Conservation (phyloP, 441 rosid genomes). For the Macaranga tanarius region DNA sequence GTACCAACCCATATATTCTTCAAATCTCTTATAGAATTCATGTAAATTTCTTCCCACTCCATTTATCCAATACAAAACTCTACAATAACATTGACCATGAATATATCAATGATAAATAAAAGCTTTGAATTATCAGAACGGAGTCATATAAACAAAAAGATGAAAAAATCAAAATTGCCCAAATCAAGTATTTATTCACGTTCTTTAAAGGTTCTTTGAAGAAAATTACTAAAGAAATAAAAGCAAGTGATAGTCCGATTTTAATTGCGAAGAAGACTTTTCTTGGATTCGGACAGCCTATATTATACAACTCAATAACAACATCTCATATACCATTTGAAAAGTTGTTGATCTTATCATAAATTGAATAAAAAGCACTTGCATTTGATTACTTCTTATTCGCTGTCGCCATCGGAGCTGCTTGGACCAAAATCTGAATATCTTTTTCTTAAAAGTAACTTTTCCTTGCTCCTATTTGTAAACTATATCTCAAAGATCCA, state of each 20-base stretch:
- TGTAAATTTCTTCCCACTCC: constrained; percentile 47
- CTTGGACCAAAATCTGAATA: constrained; percentile 47
- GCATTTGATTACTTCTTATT: constrained; percentile 28
- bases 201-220: constrained; percentile 53
- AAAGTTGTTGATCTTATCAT: constrained; percentile 39
- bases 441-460: constrained; percentile 45
- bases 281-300: constrained; percentile 81
- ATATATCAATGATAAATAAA: neutral
- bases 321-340: constrained; percentile 35
- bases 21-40: constrained; percentile 60
- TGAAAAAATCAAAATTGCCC: constrained; percentile 98
- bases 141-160: no score
- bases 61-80: constrained; percentile 65
- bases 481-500: constrained; percentile 38
- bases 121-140: no score
- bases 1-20: constrained; percentile 46
- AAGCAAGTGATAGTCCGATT: constrained; percentile 66
- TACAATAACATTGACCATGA: constrained; percentile 2
- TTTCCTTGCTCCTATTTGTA: constrained; percentile 51
- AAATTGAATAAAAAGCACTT: constrained; percentile 46
- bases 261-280: no score
- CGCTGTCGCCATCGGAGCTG: constrained; percentile 40
- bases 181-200: constrained; percentile 67
- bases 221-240: constrained; percentile 61
- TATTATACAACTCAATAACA: constrained; percentile 44